Evolutionary conservation across 176 grass and related monocot genomes (phyloP), one percentile per base, ranked within the genome.

Genomic region (Aechmea fasciata): DNA sequence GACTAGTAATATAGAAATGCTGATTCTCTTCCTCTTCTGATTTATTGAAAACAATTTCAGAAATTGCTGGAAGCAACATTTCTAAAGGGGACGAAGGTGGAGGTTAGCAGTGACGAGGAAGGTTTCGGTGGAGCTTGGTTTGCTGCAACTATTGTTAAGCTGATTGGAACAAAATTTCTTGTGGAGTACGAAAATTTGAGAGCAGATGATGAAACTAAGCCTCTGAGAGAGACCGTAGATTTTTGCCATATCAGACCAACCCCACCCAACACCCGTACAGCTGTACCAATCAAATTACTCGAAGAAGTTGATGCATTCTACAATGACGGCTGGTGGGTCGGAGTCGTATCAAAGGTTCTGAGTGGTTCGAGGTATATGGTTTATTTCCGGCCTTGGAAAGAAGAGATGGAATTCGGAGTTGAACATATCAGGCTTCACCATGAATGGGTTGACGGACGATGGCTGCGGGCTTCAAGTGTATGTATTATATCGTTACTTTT

Each of bases 251-350:
- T 96, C 49, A 89, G 91, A 66, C 87, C 91, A 33, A 49, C 25
- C 6, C 84, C 91, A 67, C 87, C 84, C 10, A 57, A 51, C 1
- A 76, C 78, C 48, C 47, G 52, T 41, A 69, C 70, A 66, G 41
- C 17, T 3, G 50, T 49, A 13, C 70, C 68, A 48, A 85, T 92
- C 63, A 83, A 78, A 50, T 48, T 85, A 11, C 84, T 97, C 17
- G 94, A 97, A 19, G 94, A 97, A 85, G 84, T 97, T 11, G 89
- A 92, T 72, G 94, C 84, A 10, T 85, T 79, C 68, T 64, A 67
- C 67, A 97, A 97, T 2, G 86, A 87, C 2, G 94, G 74, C 3
- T 97, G 93, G 93, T 97, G 93, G 94, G 82, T 83, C 47, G 94
- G 94, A 23, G 69, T 87, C 67, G 63, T 97, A 28, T 90, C 93